Conservation (phyloP, 345 rosid species). For the Gossypium arboreum region DNA sequence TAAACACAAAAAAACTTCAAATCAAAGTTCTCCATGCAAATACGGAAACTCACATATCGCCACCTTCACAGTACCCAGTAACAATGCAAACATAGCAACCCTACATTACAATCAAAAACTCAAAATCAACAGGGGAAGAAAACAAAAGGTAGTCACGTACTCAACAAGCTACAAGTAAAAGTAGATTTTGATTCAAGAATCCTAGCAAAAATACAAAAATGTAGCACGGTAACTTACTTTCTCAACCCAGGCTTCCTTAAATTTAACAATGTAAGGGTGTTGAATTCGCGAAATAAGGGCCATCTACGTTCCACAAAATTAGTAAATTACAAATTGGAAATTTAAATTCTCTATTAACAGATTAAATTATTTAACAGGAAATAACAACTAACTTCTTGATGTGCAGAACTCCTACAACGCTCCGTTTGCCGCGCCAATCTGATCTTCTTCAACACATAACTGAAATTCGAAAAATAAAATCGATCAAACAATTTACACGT, state of each 20-base stretch:
- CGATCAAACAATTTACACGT: not conserved
- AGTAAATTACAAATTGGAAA: not conserved
- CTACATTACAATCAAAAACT: conserved; percentile 38
- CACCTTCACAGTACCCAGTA: conserved; percentile 99
- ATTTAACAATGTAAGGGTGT: conserved; percentile 93
- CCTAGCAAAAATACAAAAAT: not conserved
- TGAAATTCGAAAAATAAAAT: conserved; percentile 23
- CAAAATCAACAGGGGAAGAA: not conserved
- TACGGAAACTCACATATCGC: conserved; percentile 82
- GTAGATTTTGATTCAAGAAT: not conserved
- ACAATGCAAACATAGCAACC: conserved; percentile 99
- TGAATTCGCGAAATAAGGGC: conserved; percentile 84
- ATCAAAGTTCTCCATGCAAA: not conserved
- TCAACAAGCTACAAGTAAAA: not conserved
- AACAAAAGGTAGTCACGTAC: not conserved
- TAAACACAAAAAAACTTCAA: conserved; percentile 8
- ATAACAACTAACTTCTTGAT: conserved; percentile 66
- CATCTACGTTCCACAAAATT: conserved; percentile 56
- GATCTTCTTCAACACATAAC: conserved; percentile 99
- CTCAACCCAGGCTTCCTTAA: conserved; percentile 99
- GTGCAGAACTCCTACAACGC: conserved; percentile 96
- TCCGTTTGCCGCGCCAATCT: conserved; percentile 93
- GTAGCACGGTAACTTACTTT: conserved; percentile 43
- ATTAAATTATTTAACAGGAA: not conserved
- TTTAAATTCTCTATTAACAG: not conserved